Evolutionary conservation across 2,329 filamentous ascomycete species (phyloP).

Genomic region (Rhexocercosporidium sp.): DNA sequence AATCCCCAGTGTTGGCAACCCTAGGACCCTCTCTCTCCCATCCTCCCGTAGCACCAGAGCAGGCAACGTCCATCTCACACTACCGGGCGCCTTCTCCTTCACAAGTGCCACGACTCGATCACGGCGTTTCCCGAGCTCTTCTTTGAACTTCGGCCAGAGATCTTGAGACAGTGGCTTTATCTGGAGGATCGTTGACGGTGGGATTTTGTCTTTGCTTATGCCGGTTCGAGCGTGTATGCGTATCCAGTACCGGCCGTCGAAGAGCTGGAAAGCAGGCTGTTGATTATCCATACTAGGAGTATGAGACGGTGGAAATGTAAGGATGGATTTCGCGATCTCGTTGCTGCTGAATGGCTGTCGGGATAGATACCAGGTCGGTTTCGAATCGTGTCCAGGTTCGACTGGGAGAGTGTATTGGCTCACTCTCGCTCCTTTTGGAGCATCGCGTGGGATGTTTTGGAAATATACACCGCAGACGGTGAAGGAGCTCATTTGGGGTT

Average conservation of each 20-base stretch:
- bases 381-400: background rate
- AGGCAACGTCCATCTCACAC: constrained; percentile 40
- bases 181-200: constrained; percentile 4
- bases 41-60: constrained; percentile 24
- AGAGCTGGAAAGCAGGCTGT: constrained; percentile 43
- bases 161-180: constrained; percentile 30
- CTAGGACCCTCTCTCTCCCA: constrained; percentile 29
- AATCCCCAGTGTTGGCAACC: constrained; percentile 37
- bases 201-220: background rate
- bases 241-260: constrained; percentile 69
- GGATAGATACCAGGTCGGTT: constrained; percentile 33
- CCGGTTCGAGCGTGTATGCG: constrained; percentile 43
- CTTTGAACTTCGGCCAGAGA: constrained; percentile 29
- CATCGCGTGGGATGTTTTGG: background rate
- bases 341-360: constrained; percentile 29
- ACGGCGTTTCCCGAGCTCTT: background rate
- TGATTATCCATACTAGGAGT: background rate
- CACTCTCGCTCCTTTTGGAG: background rate
- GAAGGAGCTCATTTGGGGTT: constrained; percentile 17
- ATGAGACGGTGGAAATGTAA: background rate
- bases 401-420: background rate
- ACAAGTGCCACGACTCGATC: constrained; percentile 11
- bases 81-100: constrained; percentile 29
- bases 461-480: constrained; percentile 35
- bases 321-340: background rate